A percentile compares a stretch with the other conserved stretches of the same genome.
Conservation (phyloP, 441 rosid species). For the Euphorbia corollata region DNA sequence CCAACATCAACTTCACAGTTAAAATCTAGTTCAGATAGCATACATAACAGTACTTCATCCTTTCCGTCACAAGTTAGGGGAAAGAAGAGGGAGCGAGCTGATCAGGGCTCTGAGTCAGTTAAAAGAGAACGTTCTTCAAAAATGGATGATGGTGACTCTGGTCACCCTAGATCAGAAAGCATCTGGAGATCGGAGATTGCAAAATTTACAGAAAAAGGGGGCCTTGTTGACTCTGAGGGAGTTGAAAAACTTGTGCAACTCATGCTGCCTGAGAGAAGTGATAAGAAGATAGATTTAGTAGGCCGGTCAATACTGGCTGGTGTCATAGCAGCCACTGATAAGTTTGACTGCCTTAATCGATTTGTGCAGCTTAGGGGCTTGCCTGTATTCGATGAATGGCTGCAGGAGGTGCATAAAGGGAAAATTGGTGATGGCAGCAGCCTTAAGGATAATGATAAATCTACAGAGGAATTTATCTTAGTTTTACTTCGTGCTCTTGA, state of each 20-base stretch:
- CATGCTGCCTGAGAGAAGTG: constrained; percentile 56
- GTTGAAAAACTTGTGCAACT: constrained; percentile 79
- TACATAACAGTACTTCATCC: constrained; percentile 49
- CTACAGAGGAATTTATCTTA: constrained; percentile 70
- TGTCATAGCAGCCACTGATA: constrained; percentile 79
- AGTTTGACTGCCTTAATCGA: constrained; percentile 62
- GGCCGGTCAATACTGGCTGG: constrained; percentile 66
- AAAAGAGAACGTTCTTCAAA: constrained; percentile 62
- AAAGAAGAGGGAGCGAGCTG: constrained; percentile 85
- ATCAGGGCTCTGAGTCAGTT: constrained; percentile 61
- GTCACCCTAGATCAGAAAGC: constrained; percentile 45
- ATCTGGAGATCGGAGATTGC: constrained; percentile 58
- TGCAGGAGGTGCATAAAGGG: constrained; percentile 94
- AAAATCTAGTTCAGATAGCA: constrained; percentile 54
- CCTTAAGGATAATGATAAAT: constrained; percentile 61
- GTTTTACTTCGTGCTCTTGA: constrained; percentile 82
- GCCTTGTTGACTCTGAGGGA: constrained; percentile 65
- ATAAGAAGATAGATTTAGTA: constrained; percentile 65
- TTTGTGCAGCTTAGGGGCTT: constrained; percentile 89
- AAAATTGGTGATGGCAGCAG: constrained; percentile 61
- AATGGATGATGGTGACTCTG: constrained; percentile 60
- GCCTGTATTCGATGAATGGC: constrained; percentile 90
- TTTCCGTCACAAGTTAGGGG: constrained; percentile 73
- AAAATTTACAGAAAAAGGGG: constrained; percentile 73
- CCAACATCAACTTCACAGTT: constrained; percentile 61